Conservation (phyloP, 1,284 basidiomycete genomes). For the Ustilago loliicola region DNA sequence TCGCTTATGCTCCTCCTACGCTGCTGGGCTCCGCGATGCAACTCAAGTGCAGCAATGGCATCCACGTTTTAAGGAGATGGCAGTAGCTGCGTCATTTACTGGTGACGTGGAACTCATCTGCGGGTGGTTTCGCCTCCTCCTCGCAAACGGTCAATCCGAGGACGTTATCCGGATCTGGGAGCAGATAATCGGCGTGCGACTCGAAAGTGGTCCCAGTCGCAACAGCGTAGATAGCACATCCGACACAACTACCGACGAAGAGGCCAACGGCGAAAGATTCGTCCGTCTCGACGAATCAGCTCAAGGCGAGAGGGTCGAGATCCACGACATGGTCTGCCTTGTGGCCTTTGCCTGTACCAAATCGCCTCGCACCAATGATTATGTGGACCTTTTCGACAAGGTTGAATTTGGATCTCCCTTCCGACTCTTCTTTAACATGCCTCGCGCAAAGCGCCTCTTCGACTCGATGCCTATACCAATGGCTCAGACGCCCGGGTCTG, state of each 20-base stretch:
- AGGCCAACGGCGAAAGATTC: slow-evolving; percentile 14
- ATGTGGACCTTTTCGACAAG: slow-evolving; percentile 44
- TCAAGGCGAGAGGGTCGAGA: slow-evolving; percentile 25
- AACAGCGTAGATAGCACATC: neutral
- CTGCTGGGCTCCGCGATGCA: neutral
- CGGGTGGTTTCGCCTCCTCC: slow-evolving; percentile 25
- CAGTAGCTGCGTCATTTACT: slow-evolving; percentile 19
- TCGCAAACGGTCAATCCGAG: slow-evolving; percentile 17
- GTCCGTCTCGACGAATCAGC: slow-evolving; percentile 26
- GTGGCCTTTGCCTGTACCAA: slow-evolving; percentile 33
- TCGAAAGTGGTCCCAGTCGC: slow-evolving; percentile 9
- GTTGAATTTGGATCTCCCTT: slow-evolving; percentile 58
- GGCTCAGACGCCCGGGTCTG: neutral
- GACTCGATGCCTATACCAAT: neutral
- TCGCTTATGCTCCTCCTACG: slow-evolving; percentile 21
- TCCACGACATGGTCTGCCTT: slow-evolving; percentile 54
- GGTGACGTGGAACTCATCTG: slow-evolving; percentile 30
- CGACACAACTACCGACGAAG: neutral
- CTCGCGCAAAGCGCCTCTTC: slow-evolving; percentile 33
- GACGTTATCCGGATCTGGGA: slow-evolving; percentile 33
- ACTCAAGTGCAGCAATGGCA: slow-evolving; percentile 16
- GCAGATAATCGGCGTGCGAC: slow-evolving; percentile 15
- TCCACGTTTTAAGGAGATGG: slow-evolving; percentile 6
- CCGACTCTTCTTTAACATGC: slow-evolving; percentile 50
- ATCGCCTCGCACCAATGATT: slow-evolving; percentile 4